Evolutionary conservation across 2,329 filamentous ascomycete genomes (phyloP).

Genomic region (Cladophialophora exuberans): DNA sequence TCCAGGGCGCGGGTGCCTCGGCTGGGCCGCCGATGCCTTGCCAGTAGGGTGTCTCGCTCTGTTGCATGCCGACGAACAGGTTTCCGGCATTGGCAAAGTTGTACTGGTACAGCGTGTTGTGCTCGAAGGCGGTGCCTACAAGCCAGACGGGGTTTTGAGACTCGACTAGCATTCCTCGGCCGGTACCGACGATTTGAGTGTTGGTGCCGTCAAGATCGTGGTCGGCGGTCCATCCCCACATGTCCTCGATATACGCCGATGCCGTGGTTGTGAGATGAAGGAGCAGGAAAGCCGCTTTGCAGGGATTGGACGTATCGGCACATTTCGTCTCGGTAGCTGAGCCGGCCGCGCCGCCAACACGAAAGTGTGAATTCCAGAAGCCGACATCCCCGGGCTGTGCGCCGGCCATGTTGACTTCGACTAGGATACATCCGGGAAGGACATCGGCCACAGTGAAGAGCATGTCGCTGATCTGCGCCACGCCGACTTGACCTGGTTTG

Average conservation of each 20-base stretch:
- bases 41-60: neutral
- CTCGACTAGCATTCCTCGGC: slow-evolving; percentile 80
- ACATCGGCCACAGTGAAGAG: slow-evolving; percentile 55
- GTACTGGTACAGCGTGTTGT: slow-evolving; percentile 54
- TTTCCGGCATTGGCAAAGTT: slow-evolving; percentile 49
- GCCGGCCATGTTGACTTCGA: slow-evolving; percentile 85
- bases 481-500: slow-evolving; percentile 51
- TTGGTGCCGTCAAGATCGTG: slow-evolving; percentile 82
- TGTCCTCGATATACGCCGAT: slow-evolving; percentile 81
- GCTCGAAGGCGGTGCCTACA: slow-evolving; percentile 51
- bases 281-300: slow-evolving; percentile 71
- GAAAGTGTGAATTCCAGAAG: slow-evolving; percentile 93
- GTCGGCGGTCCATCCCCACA: slow-evolving; percentile 86
- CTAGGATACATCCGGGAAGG: slow-evolving; percentile 64
- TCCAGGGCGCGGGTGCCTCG: too few relatives aligned
- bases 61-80: slow-evolving; percentile 40
- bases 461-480: slow-evolving; percentile 58
- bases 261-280: slow-evolving; percentile 58
- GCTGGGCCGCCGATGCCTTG: too few relatives aligned
- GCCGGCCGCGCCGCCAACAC: slow-evolving; percentile 82
- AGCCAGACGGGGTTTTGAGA: slow-evolving; percentile 63
- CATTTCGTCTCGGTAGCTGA: slow-evolving; percentile 61
- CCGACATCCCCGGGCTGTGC: slow-evolving; percentile 68
- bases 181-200: slow-evolving; percentile 77
- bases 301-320: too few relatives aligned